Conservation (phyloP, 129 eudicot species). For the Saposhnikovia divaricata region DNA sequence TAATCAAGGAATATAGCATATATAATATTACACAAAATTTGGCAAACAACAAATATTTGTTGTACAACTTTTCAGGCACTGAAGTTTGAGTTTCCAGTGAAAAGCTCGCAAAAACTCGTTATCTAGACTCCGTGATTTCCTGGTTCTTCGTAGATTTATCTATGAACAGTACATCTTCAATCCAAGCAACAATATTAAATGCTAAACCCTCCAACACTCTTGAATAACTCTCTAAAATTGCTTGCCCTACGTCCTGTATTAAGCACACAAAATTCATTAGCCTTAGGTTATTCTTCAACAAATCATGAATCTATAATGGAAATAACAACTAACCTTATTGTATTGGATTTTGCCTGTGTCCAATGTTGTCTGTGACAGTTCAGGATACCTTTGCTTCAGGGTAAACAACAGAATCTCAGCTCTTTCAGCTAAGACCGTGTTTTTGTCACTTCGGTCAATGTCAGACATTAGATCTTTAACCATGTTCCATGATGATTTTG, state of each 20-base stretch:
- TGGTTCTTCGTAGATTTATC: constrained; percentile 57
- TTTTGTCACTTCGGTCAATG: constrained; percentile 67
- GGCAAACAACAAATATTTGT: not conserved
- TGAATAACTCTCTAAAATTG: constrained; percentile 85
- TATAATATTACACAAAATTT: not conserved
- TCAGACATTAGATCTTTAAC: constrained; percentile 71
- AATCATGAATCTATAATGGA: not conserved
- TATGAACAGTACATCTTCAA: constrained; percentile 73
- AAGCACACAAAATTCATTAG: not conserved
- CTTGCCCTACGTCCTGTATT: constrained; percentile 95
- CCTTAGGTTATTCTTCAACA: not conserved
- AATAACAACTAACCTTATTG: constrained; percentile 42
- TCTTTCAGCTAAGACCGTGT: constrained; percentile 59
- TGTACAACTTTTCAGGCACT: not conserved
- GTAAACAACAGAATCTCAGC: constrained; percentile 66
- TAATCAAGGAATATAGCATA: not conserved
- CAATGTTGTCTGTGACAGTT: constrained; percentile 83
- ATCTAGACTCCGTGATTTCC: constrained; percentile 10
- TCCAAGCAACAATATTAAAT: constrained; percentile 89
- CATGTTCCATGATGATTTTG: constrained; percentile 85
- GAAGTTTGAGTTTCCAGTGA: not conserved
- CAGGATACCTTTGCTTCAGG: constrained; percentile 86
- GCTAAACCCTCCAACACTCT: constrained; percentile 93
- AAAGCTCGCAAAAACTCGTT: not conserved
- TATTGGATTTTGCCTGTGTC: constrained; percentile 90